Percentiles rank a stretch among this genome's conserved stretches.
These are phyloP conservation scores for Candida germanica DNA, from an alignment of 805 yeast genomes.

Conservation along the genomic window DNA sequence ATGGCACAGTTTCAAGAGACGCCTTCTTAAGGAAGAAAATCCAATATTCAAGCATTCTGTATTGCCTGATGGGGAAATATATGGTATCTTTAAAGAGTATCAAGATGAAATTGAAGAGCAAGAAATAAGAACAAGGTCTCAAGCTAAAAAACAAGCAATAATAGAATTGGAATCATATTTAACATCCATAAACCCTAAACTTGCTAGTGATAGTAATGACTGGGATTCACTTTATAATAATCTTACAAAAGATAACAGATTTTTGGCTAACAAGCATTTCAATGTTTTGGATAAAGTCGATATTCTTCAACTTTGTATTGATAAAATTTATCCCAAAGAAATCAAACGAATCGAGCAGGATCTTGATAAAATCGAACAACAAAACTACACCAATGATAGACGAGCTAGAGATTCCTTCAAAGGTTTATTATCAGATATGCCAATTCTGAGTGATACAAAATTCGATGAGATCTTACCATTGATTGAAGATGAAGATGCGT, in stretches of 20 bases:
- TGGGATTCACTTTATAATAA: conserved; percentile 40
- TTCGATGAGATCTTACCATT: conserved; percentile 57
- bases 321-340: conserved; percentile 28
- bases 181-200: conserved; percentile 28
- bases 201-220: conserved; percentile 20
- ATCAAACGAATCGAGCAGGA: conserved; percentile 19
- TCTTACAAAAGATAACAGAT: conserved; percentile 47
- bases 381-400: conserved; percentile 56
- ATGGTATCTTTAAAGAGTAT: conserved; percentile 51
- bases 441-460: conserved; percentile 45
- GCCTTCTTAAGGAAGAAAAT: conserved; percentile 54
- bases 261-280: conserved; percentile 58
- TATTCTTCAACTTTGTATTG: conserved; percentile 50
- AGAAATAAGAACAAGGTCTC: conserved; percentile 22
- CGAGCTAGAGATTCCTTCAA: conserved; percentile 63
- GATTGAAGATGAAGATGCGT: conserved; percentile 55
- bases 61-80: conserved; percentile 55
- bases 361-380: conserved; percentile 23
- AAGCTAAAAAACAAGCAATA: conserved; percentile 46
- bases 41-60: conserved; percentile 62
- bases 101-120: conserved; percentile 37
- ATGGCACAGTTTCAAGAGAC: conserved; percentile 57
- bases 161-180: conserved; percentile 53
- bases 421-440: conserved; percentile 41
- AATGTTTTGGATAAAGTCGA: conserved; percentile 54